Evolutionary conservation across 164 flowering plant species (phyloP).

Genomic region (Macadamia integrifolia): DNA sequence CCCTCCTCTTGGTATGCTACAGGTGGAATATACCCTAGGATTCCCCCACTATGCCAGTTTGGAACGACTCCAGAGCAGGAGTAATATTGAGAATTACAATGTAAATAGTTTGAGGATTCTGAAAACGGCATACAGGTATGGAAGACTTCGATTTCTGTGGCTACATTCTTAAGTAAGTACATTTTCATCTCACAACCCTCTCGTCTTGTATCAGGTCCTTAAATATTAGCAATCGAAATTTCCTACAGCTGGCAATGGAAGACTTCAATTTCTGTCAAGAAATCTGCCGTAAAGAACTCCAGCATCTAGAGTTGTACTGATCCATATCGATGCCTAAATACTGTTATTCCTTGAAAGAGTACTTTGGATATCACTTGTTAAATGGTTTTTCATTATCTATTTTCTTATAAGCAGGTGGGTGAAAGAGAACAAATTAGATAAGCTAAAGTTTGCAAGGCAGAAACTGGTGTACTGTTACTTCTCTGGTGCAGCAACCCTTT

Average conservation of each 20-base stretch:
- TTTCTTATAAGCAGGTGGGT: slow-evolving; percentile 86
- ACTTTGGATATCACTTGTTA: neutral
- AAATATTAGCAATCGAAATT: slow-evolving; percentile 33
- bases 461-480: slow-evolving; percentile 55
- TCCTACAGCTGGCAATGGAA: slow-evolving; percentile 41
- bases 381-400: slow-evolving; percentile 8
- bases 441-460: slow-evolving; percentile 80
- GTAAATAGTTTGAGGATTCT: slow-evolving; percentile 8
- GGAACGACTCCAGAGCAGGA: slow-evolving; percentile 38
- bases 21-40: slow-evolving; percentile 47
- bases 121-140: slow-evolving; percentile 28
- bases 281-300: slow-evolving; percentile 40
- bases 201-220: slow-evolving; percentile 24
- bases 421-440: slow-evolving; percentile 57
- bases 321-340: slow-evolving; percentile 18
- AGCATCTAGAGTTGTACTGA: slow-evolving; percentile 46
- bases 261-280: slow-evolving; percentile 56
- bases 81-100: slow-evolving; percentile 40
- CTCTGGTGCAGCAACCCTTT: slow-evolving; percentile 29
- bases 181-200: neutral
- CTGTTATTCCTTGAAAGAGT: neutral
- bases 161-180: too few relatives aligned
- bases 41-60: slow-evolving; percentile 22
- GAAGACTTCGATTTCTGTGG: too few relatives aligned
- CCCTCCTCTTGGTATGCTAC: slow-evolving; percentile 9